Evolutionary conservation across 805 yeast genomes (phyloP).

Genomic region (Cyberlindnera amylophila): DNA sequence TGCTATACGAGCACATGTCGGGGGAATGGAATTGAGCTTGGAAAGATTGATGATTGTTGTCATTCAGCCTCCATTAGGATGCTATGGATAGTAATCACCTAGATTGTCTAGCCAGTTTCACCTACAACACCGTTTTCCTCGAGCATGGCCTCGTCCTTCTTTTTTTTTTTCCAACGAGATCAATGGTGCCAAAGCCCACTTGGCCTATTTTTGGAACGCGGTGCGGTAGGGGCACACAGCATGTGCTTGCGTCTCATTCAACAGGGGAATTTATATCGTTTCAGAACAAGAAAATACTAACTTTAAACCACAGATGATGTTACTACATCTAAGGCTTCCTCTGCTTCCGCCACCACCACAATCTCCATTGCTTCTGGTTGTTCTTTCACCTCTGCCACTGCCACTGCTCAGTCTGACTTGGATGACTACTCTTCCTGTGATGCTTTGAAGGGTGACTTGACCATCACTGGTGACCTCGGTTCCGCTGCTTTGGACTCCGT

Average conservation of each 20-base stretch:
- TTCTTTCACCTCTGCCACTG: slow-evolving; percentile 64
- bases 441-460: slow-evolving; percentile 76
- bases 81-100: too few species aligned
- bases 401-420: slow-evolving; percentile 75
- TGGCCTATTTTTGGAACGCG: too few species aligned
- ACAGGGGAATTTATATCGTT: neutral
- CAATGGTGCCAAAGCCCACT: neutral
- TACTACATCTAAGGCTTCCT: slow-evolving; percentile 49
- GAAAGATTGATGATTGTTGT: too few species aligned
- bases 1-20: neutral
- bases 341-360: slow-evolving; percentile 49
- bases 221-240: neutral
- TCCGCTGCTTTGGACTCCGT: slow-evolving; percentile 70
- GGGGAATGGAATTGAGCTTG: too few species aligned
- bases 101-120: too few species aligned
- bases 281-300: slow-evolving; percentile 9
- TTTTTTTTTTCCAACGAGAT: too few species aligned
- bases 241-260: neutral
- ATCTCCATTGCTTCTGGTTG: slow-evolving; percentile 55
- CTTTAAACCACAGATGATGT: slow-evolving; percentile 15
- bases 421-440: slow-evolving; percentile 70
- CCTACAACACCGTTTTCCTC: too few species aligned
- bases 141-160: too few species aligned
- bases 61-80: too few species aligned
- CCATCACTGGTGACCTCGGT: slow-evolving; percentile 62